phyloP scores from a whole-genome alignment of 495 filamentous ascomycete species.

The Podospora pseudopauciseta region DNA sequence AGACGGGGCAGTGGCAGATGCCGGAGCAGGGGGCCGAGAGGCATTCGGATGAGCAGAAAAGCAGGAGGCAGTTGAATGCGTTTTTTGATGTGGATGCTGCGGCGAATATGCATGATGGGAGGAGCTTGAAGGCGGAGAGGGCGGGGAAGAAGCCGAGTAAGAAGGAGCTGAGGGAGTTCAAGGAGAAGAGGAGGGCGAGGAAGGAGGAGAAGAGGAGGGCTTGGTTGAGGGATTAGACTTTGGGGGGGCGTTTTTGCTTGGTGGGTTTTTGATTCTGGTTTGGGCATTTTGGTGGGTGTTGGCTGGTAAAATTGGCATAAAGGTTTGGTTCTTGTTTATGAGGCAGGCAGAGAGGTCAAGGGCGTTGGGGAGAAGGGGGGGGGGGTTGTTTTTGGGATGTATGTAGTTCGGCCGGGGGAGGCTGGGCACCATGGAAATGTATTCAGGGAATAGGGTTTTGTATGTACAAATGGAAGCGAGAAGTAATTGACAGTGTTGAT shows the following conservation, averaged over 20 bases:
- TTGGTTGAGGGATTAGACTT: slow-evolving; percentile 74
- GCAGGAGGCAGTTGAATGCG: slow-evolving; percentile 81
- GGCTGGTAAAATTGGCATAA: neutral
- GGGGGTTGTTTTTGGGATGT: neutral
- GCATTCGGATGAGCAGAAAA: slow-evolving; percentile 90
- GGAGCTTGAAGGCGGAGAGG: slow-evolving; percentile 86
- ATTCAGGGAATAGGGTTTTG: neutral
- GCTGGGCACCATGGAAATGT: neutral
- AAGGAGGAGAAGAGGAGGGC: slow-evolving; percentile 94
- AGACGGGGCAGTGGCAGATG: slow-evolving; percentile 83
- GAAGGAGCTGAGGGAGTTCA: slow-evolving; percentile 72
- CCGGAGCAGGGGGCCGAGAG: slow-evolving; percentile 51
- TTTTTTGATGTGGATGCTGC: slow-evolving; percentile 98
- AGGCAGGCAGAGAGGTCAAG: neutral
- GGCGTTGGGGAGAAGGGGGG: neutral
- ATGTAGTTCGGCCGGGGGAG: neutral
- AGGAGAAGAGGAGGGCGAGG: slow-evolving; percentile 65
- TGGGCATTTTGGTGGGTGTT: neutral
- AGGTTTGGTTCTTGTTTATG: neutral
- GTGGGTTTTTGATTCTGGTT: slow-evolving; percentile 4
- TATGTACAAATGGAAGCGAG: neutral
- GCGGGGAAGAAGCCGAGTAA: slow-evolving; percentile 83
- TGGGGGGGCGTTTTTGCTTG: neutral
- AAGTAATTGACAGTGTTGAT: neutral
- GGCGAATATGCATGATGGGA: slow-evolving; percentile 87